phyloP scores from a whole-genome alignment of 805 yeast genomes.

The Hanseniaspora thailandica region DNA sequence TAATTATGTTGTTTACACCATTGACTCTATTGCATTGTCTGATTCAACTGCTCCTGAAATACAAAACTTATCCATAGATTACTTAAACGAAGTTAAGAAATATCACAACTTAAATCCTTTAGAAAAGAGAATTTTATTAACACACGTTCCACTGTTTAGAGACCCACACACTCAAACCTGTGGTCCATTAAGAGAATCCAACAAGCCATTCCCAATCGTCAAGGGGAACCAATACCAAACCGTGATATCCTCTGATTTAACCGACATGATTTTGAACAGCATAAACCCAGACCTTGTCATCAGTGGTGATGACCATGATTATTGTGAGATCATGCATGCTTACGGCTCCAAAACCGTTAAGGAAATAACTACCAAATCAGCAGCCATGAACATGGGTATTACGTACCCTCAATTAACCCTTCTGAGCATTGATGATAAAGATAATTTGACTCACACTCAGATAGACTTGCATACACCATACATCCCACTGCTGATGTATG shows the following conservation, averaged over 20 bases:
- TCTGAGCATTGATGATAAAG: slow-evolving; percentile 37
- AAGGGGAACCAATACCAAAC: slow-evolving; percentile 84
- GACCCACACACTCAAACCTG: slow-evolving; percentile 51
- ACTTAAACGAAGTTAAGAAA: slow-evolving; percentile 35
- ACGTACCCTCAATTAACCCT: slow-evolving; percentile 71
- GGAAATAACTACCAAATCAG: slow-evolving; percentile 80
- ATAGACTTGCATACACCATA: slow-evolving; percentile 51
- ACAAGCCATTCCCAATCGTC: slow-evolving; percentile 50
- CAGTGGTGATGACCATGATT: slow-evolving; percentile 96
- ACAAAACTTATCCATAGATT: slow-evolving; percentile 37
- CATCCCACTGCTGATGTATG: slow-evolving; percentile 25
- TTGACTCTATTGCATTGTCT: slow-evolving; percentile 77
- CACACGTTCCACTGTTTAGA: slow-evolving; percentile 83
- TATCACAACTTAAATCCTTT: slow-evolving; percentile 22
- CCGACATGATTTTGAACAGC: slow-evolving; percentile 45
- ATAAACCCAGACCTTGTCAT: slow-evolving; percentile 60
- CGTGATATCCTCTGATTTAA: slow-evolving; percentile 52
- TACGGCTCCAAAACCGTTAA: slow-evolving; percentile 26
- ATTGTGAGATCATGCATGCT: slow-evolving; percentile 63
- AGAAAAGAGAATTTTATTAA: slow-evolving; percentile 54
- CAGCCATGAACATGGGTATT: slow-evolving; percentile 90
- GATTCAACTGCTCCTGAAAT: slow-evolving; percentile 40
- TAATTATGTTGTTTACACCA: slow-evolving; percentile 60
- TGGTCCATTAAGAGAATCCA: slow-evolving; percentile 66
- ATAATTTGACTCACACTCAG: slow-evolving; percentile 30